phyloP scores from a whole-genome alignment of 2,329 filamentous ascomycete species.

The Thelonectria olida region DNA sequence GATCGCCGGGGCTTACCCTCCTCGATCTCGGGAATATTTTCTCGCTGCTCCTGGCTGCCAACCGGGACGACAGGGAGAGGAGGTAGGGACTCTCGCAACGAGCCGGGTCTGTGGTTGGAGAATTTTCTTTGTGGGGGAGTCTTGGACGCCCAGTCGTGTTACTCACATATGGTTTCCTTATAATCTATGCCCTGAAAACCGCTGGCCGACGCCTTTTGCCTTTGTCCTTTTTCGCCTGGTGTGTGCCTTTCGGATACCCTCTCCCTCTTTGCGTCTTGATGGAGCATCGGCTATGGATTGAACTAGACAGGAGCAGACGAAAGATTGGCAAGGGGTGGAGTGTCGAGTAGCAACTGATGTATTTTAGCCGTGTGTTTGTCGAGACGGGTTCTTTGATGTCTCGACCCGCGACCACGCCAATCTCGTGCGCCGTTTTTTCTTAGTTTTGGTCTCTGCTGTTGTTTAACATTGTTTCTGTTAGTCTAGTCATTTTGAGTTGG shows the following conservation, averaged over 20 bases:
- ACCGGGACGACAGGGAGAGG: constrained; percentile 31
- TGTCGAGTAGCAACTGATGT: constrained; percentile 49
- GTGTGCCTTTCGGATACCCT: constrained; percentile 41
- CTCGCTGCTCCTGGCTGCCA: constrained; percentile 2
- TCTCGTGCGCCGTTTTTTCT: constrained; percentile 48
- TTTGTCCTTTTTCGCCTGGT: constrained; percentile 37
- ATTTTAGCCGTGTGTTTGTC: constrained; percentile 50
- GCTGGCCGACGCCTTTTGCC: constrained; percentile 26
- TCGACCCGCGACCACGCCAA: constrained; percentile 42
- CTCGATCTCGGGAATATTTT: constrained; percentile 25
- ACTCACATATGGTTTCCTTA: constrained; percentile 41
- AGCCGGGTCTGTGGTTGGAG: constrained; percentile 24
- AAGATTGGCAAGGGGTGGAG: constrained; percentile 38
- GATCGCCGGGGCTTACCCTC: constrained; percentile 19
- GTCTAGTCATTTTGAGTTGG: constrained; percentile 29
- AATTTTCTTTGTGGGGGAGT: constrained; percentile 24
- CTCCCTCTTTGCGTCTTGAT: constrained; percentile 39
- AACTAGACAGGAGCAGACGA: constrained; percentile 47
- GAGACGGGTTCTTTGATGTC: constrained; percentile 46
- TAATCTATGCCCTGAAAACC: constrained; percentile 40
- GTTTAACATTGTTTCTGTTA: constrained; percentile 40
- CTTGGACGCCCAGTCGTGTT: constrained; percentile 34
- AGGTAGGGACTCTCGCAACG: constrained; percentile 30
- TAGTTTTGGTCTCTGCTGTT: constrained; percentile 51
- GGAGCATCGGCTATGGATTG: constrained; percentile 44